Percentiles rank a stretch among this genome's conserved stretches.
phyloP scores from a whole-genome alignment of 139 green algal species.

The Tetraselmis chui region DNA sequence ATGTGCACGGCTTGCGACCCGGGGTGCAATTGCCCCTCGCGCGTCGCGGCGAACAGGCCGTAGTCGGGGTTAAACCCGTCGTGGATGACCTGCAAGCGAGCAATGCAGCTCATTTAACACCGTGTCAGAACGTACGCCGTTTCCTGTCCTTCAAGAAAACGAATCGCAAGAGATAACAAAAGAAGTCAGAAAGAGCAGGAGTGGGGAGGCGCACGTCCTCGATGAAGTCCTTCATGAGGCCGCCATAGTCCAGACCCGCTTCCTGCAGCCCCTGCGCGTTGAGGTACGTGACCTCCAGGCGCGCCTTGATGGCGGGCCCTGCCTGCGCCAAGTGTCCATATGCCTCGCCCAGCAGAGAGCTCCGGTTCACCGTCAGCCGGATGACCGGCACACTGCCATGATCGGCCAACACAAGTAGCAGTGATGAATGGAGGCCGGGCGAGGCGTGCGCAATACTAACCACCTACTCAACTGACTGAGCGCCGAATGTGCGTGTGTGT shows the following conservation, averaged over 20 bases:
- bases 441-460: no score
- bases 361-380: slow-evolving; percentile 13
- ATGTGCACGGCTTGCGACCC: slow-evolving; percentile 49
- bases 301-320: slow-evolving; percentile 42
- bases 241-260: slow-evolving; percentile 76
- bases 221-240: slow-evolving; percentile 79
- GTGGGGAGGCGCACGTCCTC: slow-evolving; percentile 34
- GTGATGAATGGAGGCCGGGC: no score
- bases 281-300: slow-evolving; percentile 66
- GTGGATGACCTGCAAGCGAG: background rate
- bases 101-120: no score
- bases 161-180: background rate
- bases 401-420: no score
- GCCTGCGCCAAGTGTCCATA: slow-evolving; percentile 2
- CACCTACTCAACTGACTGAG: no score
- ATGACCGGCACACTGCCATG: background rate
- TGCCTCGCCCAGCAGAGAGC: slow-evolving; percentile 17
- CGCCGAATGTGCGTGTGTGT: no score
- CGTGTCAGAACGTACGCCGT: no score
- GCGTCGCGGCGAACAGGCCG: slow-evolving; percentile 52
- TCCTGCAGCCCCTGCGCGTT: slow-evolving; percentile 54
- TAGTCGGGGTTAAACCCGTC: slow-evolving; percentile 35
- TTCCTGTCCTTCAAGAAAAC: no score
- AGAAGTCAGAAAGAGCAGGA: background rate
- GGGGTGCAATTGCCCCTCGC: slow-evolving; percentile 49